Evolutionary conservation across 805 yeast genomes (phyloP).

Genomic region (Kodamaea laetipori): DNA sequence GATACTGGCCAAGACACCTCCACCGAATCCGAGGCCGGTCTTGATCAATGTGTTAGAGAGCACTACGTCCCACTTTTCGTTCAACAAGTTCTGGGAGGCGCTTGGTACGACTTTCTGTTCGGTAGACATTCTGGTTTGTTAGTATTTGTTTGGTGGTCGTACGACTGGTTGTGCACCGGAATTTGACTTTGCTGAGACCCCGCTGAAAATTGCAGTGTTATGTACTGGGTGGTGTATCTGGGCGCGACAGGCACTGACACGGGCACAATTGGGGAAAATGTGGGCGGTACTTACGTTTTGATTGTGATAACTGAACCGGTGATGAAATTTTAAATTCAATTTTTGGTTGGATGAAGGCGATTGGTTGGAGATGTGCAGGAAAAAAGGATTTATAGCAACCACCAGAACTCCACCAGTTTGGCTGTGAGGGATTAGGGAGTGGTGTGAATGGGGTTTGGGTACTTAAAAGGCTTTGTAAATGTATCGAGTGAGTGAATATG

Average conservation of each 20-base stretch:
- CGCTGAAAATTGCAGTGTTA: too few species aligned
- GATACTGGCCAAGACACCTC: conserved; percentile 91
- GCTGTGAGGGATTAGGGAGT: background rate
- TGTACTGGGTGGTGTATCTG: too few species aligned
- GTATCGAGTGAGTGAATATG: too few species aligned
- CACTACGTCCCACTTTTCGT: conserved; percentile 92
- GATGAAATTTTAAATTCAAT: conserved; percentile 3
- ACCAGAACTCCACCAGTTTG: too few species aligned
- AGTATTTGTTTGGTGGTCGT: conserved; percentile 10
- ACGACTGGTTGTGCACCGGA: background rate
- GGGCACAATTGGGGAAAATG: too few species aligned
- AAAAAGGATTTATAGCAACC: background rate
- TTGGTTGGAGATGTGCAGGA: conserved; percentile 6
- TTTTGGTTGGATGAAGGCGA: conserved; percentile 5
- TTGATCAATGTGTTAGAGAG: conserved; percentile 92
- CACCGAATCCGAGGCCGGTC: conserved; percentile 95
- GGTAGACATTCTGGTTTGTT: conserved; percentile 27
- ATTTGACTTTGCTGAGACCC: background rate
- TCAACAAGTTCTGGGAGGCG: conserved; percentile 59
- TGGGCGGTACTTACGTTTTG: background rate
- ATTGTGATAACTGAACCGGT: conserved; percentile 4
- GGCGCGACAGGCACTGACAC: too few species aligned
- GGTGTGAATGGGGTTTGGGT: too few species aligned
- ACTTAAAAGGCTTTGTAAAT: too few species aligned
- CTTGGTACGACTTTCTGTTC: conserved; percentile 37